Evolutionary conservation across 202 grass and related monocot species (phyloP), one percentile per base, ranked within the genome.

Genomic region (Bolboschoenoplectus hybrid): DNA sequence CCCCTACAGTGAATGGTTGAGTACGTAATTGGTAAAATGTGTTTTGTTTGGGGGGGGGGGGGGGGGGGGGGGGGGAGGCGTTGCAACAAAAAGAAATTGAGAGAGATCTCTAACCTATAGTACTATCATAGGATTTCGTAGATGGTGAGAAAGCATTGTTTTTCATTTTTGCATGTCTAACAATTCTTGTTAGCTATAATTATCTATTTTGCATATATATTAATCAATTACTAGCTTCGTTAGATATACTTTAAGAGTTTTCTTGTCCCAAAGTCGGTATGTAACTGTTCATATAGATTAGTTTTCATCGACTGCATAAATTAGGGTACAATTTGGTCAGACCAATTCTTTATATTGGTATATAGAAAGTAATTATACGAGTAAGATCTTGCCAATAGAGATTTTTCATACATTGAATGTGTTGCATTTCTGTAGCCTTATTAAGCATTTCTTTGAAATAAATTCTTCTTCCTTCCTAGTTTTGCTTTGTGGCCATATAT

Each of bases 81-180:
- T 44, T 44, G 43, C 43, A 44, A 44, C 43, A 44, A 44, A 44
- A 44, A 44, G 5, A 5, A 44, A 26, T 26, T 26, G 43, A 44
- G 43, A 44, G 43, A 44, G 43, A 5, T 44, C 5, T 44, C 43
- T 44, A 44, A 44, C 43, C 43, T 44, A 44, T 44, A 44, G 2
- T 44, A 3, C 43, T 5, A 44, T 44, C 2, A 5, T 44, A 5
- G 43, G 43, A 5, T 44, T 44, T 44, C 43, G 2, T 44, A 3
- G 43, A 2, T 44, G 5, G 43, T 44, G 43, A 44, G 43, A 44
- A 44, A 44, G 43, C 43, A 44, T 44, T 40, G 20, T 12, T 19
- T 84, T 55, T 72, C n/a, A 44, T 85, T 73, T 56, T 38, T 44
- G 26, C 26, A 26, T 26, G 26, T 50, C 67, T 63, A n/a, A 68